Base-by-base conservation (phyloP, 2,329 filamentous ascomycete genomes). In the Botrytis fabae region DNA sequence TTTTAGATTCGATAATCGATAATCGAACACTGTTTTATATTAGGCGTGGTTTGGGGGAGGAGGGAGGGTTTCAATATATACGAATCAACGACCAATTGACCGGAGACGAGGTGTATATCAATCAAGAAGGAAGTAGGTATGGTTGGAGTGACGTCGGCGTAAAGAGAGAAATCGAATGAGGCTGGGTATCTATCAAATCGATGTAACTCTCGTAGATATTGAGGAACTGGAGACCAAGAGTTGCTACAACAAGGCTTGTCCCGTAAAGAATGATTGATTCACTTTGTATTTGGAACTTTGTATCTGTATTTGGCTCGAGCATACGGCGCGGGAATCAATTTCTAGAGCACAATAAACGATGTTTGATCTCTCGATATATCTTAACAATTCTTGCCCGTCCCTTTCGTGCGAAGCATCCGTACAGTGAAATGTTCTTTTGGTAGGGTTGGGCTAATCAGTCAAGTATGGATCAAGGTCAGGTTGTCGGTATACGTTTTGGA, bases 191-290 rank as follows among this genome's bases (percentile, higher is more conserved):
- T 63, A 44, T 63, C 40, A 63, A 44, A n/a, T 10, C n/a, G 12
- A 28, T 22, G 40, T 44, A n/a, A 63, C 35, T 63, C 18, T 18
- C 38, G 60, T 42, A 42, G 22, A 35, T 59, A 35, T 60, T 42
- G 60, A 22, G 32, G 61, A 32, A 64, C 20, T 64, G 40, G 40
- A 44, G 25, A 63, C 14, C 12, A 12, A 35, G 35, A 22, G 57
- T 3, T 61, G 59, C 40, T 62, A 40, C 60, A 61, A 25, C 22
- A 38, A 62, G 38, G 38, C 60, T 62, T 62, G 16, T 62, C 38
- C 7, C 38, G 32, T 25, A 14, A n/a, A 38, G 35, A 60, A 40
- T 62, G 60, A 63, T 63, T 62, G 60, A 63, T 63, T 63, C 61
- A 63, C 38, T 42, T 42, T 16, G 38, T 28, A 63, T 42, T 25